Evolutionary conservation across 805 yeast species (phyloP), one percentile per base, ranked within the genome.

Genomic region (Cyberlindnera galapagoensis): DNA sequence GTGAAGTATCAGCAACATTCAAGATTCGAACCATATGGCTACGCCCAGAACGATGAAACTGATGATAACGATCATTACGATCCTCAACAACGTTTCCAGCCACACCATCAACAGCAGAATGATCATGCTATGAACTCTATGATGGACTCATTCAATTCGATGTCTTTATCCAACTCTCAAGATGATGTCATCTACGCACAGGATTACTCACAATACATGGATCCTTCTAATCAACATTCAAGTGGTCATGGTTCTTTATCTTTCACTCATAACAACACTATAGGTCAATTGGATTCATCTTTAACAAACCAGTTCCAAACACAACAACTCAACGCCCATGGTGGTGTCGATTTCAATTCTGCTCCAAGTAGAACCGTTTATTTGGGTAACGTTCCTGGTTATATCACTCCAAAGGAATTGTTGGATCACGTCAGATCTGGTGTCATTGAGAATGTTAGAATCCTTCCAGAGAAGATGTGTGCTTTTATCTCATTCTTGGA

Each of bases 361-460:
- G 80, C 81, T 3, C 82, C 82, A 23, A 79, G 87, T 14, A 74
- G 97, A 55, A 86, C 97, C 0, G 94, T 90, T 8, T 85, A 86
- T 52, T 64, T 90, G 48, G 96, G 96, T 11, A 86, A 85, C 52
- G 71, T 90, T 23, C 96, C 97, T 1, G 59, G 69, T n/a, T 82
- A 80, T 39, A 69, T 87, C 36, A 74, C 87, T 13, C 76, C 90
- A 5, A 76, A 81, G 47, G 95, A 85, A 49, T 60, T 92, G 30
- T 67, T 90, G 50, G 88, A 88, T 54, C 94, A 86, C 56, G 95
- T 88, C 19, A 74, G 95, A 46, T 80, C 94, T 20, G 97, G 97
- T 20, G 77, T 85, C 18, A 75, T 88, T 34, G 97, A 88, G 61
- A 76, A 73, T 34, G 76, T 85, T 33, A 71, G 75, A 49, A 70